Evolutionary conservation across 768 basidiomycete species (phyloP), one percentile per base, ranked within the genome.

Genomic region (Pisolithus albus): DNA sequence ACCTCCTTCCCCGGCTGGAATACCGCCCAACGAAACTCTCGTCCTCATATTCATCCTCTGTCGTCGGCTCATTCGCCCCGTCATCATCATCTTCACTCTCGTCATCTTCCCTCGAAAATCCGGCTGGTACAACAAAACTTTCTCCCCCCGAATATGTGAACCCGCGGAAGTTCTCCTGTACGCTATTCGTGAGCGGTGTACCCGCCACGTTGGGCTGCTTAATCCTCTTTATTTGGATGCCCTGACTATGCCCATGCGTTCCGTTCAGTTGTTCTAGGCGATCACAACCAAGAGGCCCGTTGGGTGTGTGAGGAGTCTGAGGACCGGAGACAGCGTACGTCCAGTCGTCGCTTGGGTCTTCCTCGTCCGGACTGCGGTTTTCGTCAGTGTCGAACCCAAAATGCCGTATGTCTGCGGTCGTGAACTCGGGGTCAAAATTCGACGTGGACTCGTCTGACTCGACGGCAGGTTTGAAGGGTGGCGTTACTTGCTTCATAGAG

Each of bases 381-480:
- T 76, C 75, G 40, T 81, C 76, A 37, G 77, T 66, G 47, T 69
- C 75, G 6, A 78, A 73, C 46, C 77, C 86, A 54, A 81, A 78
- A 55, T 90, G 83, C 15, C 84, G 79, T 47, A 97, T 76, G 65
- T 95, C 88, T n/a, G 91, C 87, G 23, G 83, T 79, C 4, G 96
- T 99, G 70, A 99, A 99, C 71, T 97, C 93, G 26, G 92, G 91
- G 66, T 99, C 96, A 64, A 99, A 99, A 74, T 97, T 97, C 57
- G 84, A 84, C n/a, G 92, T 92, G 15, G 88, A 92, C 70, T 99
- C 96, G 74, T 99, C 96, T 16, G 92, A 95, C 70, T 97, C 94
- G 56, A 99, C 96, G 54, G 87, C 78, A 21, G 96, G 96, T 66
- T 97, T 98, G 78, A 98, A 99, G 1, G 96, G 96, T 4, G 96